These are phyloP conservation scores for Alternaria incomplexa DNA, from an alignment of 2,329 filamentous ascomycete species.

Conservation along the genomic window DNA sequence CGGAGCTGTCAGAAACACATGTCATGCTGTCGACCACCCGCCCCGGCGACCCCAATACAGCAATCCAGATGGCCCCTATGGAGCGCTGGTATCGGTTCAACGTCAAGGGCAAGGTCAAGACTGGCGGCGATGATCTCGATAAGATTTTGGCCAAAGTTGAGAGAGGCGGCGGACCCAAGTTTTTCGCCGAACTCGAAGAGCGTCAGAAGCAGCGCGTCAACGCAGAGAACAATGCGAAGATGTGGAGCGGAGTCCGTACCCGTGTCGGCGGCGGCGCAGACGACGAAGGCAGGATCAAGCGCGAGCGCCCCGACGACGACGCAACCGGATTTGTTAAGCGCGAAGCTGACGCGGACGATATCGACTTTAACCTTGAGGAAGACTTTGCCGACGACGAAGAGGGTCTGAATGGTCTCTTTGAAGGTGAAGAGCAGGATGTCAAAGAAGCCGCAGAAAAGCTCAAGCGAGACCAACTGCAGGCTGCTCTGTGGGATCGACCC, in stretches of 20 bases:
- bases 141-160: conserved; percentile 79
- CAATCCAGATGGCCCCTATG: conserved; percentile 83
- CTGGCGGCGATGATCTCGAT: conserved; percentile 86
- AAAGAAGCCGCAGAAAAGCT: conserved; percentile 69
- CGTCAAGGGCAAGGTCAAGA: conserved; percentile 75
- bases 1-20: conserved; percentile 79
- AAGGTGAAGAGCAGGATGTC: conserved; percentile 59
- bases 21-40: conserved; percentile 75
- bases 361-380: conserved; percentile 70
- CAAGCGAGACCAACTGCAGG: conserved; percentile 81
- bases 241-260: conserved; percentile 31
- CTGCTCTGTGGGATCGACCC: conserved; percentile 78
- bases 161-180: conserved; percentile 72
- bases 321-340: conserved; percentile 51
- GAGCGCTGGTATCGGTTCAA: conserved; percentile 96
- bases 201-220: conserved; percentile 60
- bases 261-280: conserved; percentile 44
- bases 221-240: conserved; percentile 30
- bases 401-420: conserved; percentile 49
- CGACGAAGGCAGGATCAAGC: conserved; percentile 45
- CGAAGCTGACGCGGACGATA: conserved; percentile 66
- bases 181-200: conserved; percentile 61
- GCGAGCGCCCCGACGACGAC: conserved; percentile 49
- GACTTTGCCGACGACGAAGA: conserved; percentile 88
- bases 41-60: conserved; percentile 58